Base-by-base conservation (phyloP, 2,329 filamentous ascomycete genomes). In the Colletotrichum higginsianum region DNA sequence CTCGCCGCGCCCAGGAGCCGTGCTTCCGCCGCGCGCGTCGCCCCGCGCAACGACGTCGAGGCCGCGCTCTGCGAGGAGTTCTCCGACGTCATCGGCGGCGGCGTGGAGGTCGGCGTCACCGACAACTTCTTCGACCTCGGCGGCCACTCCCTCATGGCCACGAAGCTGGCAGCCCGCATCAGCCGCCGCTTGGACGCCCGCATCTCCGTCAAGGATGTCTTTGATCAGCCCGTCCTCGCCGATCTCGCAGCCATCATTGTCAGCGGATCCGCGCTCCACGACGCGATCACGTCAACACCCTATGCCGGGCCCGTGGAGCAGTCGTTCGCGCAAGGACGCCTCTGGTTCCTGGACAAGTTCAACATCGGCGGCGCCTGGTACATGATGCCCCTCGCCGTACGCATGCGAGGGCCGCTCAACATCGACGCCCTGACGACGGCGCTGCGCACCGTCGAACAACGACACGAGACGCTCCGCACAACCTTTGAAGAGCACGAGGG, bases 91-190 rank as follows among this genome's bases (percentile, higher is more conserved):
- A 61, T 67, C 13, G 60, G 60, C 3, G 61, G 65, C 13, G 60
- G 56, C 12, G 49, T 60, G 4, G 44, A 72, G 3, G 49, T 75
- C n/a, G 61, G 74, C 11, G 16, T 66, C 1, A 50, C 58, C 0
- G 74, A 74, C n/a, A 71, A 55, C 64, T 75, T 75, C 61, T 74
- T 75, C n/a, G 26, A 72, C 47, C 61, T 74, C 21, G 71, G 71
- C 38, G 71, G 71, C 7, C 69, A 72, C 52, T 72, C 69, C 21
- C 49, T 73, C 12, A 62, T 71, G 67, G 71, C 72, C 5, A 74
- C 69, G 11, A 71, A 52, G 30, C 23, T n/a, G 49, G 60, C 60
- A 1, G 60, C 60, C 15, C 60, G 60, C 12, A 23, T 62, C 26
- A 62, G 60, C 60, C 60, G 60, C 12, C 49, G 69, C 3, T 16